Percentiles rank a stretch among this genome's conserved stretches.
Conservation (phyloP, 2,329 filamentous ascomycete species). For the Xylariaceae sp. region DNA sequence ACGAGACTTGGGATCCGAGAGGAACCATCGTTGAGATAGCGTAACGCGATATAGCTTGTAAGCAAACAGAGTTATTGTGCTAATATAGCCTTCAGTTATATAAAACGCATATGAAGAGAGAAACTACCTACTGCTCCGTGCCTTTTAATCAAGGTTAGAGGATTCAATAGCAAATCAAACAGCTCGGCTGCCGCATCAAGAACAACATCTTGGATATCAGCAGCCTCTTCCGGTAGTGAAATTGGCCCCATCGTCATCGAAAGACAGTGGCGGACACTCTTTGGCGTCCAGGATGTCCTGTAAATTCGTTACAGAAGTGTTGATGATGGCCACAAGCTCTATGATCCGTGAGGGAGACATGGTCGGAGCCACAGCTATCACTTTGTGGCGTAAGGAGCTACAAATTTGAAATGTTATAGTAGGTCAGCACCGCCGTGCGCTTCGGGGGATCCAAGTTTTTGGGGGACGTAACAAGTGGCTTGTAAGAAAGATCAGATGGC, state of each 20-base stretch:
- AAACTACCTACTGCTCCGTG: slow-evolving; percentile 6
- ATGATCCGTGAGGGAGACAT: not conserved
- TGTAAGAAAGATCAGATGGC: too few species aligned
- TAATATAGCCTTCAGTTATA: too few species aligned
- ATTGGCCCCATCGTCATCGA: slow-evolving; percentile 17
- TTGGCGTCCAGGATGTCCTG: not conserved
- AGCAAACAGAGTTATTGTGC: slow-evolving; percentile 32
- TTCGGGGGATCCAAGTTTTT: too few species aligned
- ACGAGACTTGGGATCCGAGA: slow-evolving; percentile 32
- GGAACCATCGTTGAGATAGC: slow-evolving; percentile 41
- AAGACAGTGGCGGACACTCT: slow-evolving; percentile 7
- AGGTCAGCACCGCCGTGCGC: too few species aligned
- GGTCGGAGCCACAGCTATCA: too few species aligned
- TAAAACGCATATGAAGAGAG: too few species aligned
- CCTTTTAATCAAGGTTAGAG: slow-evolving; percentile 2
- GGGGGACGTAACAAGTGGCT: too few species aligned
- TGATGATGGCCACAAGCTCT: not conserved
- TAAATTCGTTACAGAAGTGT: not conserved
- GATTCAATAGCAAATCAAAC: slow-evolving; percentile 22
- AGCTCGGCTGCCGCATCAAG: slow-evolving; percentile 28
- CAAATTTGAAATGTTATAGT: too few species aligned
- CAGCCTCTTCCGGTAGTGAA: not conserved
- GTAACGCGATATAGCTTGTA: slow-evolving; percentile 42
- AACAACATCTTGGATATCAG: not conserved
- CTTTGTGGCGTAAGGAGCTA: too few species aligned